These are phyloP conservation scores for Ambrosia artemisiifolia DNA, from an alignment of 129 eudicot genomes.

Conservation along the genomic window DNA sequence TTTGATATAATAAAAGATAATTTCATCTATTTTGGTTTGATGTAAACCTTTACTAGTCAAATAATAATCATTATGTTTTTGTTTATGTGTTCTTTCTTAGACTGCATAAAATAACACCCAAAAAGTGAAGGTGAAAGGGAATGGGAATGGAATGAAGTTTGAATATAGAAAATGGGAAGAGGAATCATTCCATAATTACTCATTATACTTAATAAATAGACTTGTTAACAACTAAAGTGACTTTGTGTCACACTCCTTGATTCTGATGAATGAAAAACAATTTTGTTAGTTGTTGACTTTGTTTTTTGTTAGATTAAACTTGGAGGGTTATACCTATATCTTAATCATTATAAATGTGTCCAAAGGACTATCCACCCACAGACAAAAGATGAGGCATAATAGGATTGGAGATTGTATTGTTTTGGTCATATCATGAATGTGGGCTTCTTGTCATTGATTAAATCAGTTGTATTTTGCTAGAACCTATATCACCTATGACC, in stretches of 20 bases:
- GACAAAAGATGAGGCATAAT: not conserved
- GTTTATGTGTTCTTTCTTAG: slow-evolving; percentile 12
- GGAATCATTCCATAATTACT: slow-evolving; percentile 12
- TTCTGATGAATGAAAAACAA: not conserved
- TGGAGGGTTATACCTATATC: not conserved
- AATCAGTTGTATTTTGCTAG: not conserved
- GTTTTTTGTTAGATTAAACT: not conserved
- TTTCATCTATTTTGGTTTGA: no score
- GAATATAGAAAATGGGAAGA: not conserved
- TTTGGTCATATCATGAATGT: slow-evolving; percentile 5
- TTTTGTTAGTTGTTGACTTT: not conserved
- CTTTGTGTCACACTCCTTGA: slow-evolving; percentile 8
- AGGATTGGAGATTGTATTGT: slow-evolving; percentile 3
- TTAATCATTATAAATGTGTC: slow-evolving; percentile 9
- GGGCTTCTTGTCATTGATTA: not conserved
- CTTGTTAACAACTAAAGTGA: slow-evolving; percentile 10
- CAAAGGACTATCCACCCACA: not conserved
- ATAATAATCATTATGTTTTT: not conserved
- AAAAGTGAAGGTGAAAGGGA: not conserved
- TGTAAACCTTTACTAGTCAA: not conserved
- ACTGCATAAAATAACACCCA: not conserved
- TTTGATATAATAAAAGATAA: no score
- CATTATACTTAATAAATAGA: not conserved
- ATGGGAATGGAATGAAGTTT: not conserved
- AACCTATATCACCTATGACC: not conserved